Percentiles rank a stretch among this genome's conserved stretches.
phyloP scores from a whole-genome alignment of 192 early-diverging fungal species.

The Coemansia sp. region DNA sequence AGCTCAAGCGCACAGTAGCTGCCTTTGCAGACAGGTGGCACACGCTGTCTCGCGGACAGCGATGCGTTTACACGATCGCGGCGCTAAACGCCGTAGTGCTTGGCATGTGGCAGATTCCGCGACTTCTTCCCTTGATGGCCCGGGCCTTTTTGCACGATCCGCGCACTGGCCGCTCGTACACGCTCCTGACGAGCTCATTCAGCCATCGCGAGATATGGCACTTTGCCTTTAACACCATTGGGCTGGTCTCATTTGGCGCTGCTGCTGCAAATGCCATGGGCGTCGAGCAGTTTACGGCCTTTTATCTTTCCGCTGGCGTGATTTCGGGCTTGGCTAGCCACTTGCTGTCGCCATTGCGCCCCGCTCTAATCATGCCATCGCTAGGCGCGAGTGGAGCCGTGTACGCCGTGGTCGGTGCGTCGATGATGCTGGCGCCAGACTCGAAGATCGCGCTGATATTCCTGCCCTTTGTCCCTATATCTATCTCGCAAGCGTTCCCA shows the following conservation, averaged over 20 bases:
- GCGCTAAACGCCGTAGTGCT: slow-evolving; percentile 78
- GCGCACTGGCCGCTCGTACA: slow-evolving; percentile 64
- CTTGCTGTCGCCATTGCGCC: slow-evolving; percentile 46
- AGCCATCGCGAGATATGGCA: slow-evolving; percentile 77
- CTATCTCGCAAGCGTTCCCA: slow-evolving; percentile 68
- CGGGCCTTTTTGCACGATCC: slow-evolving; percentile 83
- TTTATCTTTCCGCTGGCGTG: slow-evolving; percentile 77
- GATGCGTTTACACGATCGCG: slow-evolving; percentile 58
- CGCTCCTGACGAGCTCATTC: slow-evolving; percentile 79
- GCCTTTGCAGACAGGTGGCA: slow-evolving; percentile 38
- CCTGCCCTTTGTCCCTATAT: slow-evolving; percentile 59
- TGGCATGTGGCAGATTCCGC: slow-evolving; percentile 73
- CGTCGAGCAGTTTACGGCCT: slow-evolving; percentile 73
- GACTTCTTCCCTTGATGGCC: slow-evolving; percentile 69
- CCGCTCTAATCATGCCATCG: slow-evolving; percentile 59
- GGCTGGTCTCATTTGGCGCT: slow-evolving; percentile 68
- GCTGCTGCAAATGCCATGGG: slow-evolving; percentile 59
- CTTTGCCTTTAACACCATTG: slow-evolving; percentile 82
- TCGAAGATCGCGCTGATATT: slow-evolving; percentile 65
- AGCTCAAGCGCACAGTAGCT: slow-evolving; percentile 32
- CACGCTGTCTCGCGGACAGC: slow-evolving; percentile 17
- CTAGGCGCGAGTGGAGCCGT: slow-evolving; percentile 87
- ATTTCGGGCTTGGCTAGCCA: slow-evolving; percentile 71
- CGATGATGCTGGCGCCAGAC: slow-evolving; percentile 62
- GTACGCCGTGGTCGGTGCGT: slow-evolving; percentile 69